Evolutionary conservation across 345 rosid species (phyloP), one percentile per base, ranked within the genome.

Genomic region (Populus davidiana): DNA sequence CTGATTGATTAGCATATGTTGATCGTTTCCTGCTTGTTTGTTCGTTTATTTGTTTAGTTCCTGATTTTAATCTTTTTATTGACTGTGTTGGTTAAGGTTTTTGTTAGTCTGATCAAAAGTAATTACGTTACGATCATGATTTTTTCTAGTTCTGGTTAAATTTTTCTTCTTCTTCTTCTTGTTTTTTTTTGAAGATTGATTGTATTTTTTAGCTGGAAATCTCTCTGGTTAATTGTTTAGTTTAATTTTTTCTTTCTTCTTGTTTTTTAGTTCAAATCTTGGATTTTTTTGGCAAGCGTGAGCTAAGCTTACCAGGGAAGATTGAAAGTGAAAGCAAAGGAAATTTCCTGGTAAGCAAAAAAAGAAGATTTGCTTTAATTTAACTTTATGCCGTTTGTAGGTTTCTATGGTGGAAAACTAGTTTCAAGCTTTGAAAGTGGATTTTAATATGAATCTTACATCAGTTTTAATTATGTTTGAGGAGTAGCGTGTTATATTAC

Each of bases 291-390:
- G 80, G 68, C 63, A 59, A 25, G 67, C 25, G 20, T 11, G 52
- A 8, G 20, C 47, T 63, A 77, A 72, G 80, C 82, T 83, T 84
- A 82, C 16, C 11, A 12, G 23, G 79, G 72, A 78, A 75, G 83
- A 43, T 44, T 38, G 56, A 8, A 33, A 31, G 29, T 6, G 21
- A 79, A 73, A 52, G 72, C 63, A 65, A 52, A 47, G 73, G 63
- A 73, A 78, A 63, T 78, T 67, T 75, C 77, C 79, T 73, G 83
- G 85, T 75, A 67, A 79, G 66, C 36, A 44, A 13, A 61, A 29
- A 33, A 59, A 14, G 43, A 6, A 25, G 50, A 49, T 25, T 56
- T 0, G 44, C 61, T 21, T 68, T 35, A 56, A 21, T 17, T 41
- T 38, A 11, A 21, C 52, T 47, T 63, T 47, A 25, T 38, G 59